These are phyloP conservation scores for Musa itinerans DNA, from an alignment of 176 grass and related monocot genomes.

Conservation along the genomic window DNA sequence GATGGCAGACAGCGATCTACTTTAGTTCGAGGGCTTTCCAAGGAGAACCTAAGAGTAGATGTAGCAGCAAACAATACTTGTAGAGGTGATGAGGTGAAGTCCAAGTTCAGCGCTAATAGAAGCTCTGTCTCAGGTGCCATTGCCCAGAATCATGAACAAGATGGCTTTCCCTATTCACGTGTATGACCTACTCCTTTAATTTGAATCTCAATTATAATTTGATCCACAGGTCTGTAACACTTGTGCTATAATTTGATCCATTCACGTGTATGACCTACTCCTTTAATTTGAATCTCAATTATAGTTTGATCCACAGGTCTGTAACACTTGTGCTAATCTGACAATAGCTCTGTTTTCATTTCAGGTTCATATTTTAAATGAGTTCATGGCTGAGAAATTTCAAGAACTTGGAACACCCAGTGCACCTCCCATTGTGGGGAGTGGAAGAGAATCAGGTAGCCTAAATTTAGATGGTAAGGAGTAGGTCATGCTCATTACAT, in stretches of 20 bases:
- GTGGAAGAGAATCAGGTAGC: slow-evolving; percentile 23
- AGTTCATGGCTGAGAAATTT: slow-evolving; percentile 21
- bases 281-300: neutral
- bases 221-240: too few species aligned
- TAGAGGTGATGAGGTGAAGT: neutral
- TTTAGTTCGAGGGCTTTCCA: slow-evolving; percentile 44
- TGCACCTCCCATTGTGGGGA: slow-evolving; percentile 72
- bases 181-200: slow-evolving; percentile 1
- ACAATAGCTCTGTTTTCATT: slow-evolving; percentile 8
- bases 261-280: slow-evolving; percentile 5
- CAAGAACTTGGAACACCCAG: slow-evolving; percentile 46
- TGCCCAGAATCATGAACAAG: neutral
- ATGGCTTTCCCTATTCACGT: slow-evolving; percentile 1
- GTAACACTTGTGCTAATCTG: neutral
- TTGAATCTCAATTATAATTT: too few species aligned
- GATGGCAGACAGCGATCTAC: slow-evolving; percentile 23
- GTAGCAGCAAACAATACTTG: slow-evolving; percentile 21
- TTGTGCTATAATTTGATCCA: too few species aligned
- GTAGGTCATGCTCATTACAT: neutral
- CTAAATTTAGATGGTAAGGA: slow-evolving; percentile 33
- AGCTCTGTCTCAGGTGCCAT: neutral
- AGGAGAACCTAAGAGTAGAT: slow-evolving; percentile 75
- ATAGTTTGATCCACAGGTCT: too few species aligned
- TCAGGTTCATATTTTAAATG: slow-evolving; percentile 37
- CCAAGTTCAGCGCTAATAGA: neutral